phyloP scores from a whole-genome alignment of 2,329 filamentous ascomycete species.

The Ophiostoma montium region DNA sequence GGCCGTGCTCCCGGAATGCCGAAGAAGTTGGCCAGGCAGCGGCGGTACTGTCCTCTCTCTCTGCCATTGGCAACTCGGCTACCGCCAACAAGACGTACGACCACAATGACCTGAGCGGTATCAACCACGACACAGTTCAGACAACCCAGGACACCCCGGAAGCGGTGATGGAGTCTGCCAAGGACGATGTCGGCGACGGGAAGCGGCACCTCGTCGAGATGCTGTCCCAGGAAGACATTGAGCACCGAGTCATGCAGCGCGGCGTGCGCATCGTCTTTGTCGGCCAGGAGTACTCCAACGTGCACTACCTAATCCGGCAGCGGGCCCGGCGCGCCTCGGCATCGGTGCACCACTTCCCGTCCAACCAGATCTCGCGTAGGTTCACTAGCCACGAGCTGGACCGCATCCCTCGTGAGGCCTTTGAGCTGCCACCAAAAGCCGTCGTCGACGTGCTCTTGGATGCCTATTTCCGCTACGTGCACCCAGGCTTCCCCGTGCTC shows the following conservation, averaged over 20 bases:
- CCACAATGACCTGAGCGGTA: neutral
- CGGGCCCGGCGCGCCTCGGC: conserved; percentile 19
- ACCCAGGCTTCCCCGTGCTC: conserved; percentile 82
- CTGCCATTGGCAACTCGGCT: neutral
- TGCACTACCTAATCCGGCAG: conserved; percentile 39
- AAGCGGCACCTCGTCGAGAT: conserved; percentile 10
- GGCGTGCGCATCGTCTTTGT: conserved; percentile 31
- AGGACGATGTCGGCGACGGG: neutral
- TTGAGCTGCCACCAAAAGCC: conserved; percentile 32
- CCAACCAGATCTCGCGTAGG: conserved; percentile 25
- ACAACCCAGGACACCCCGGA: neutral
- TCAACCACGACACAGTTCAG: neutral
- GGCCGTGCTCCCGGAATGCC: neutral
- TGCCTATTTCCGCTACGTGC: conserved; percentile 71
- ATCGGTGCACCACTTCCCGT: conserved; percentile 24
- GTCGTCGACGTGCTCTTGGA: conserved; percentile 34
- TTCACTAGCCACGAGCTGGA: conserved; percentile 27
- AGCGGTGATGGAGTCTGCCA: neutral
- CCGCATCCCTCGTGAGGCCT: conserved; percentile 30
- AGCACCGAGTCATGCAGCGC: conserved; percentile 9
- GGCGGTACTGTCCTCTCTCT: conserved; percentile 7
- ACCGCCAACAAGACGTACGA: neutral
- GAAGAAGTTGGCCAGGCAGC: conserved; percentile 9
- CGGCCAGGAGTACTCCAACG: conserved; percentile 40
- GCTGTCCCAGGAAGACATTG: conserved; percentile 10